Evolutionary conservation across 164 flowering plant genomes (phyloP), one percentile per base, ranked within the genome.

Genomic region (Annona cherimola): DNA sequence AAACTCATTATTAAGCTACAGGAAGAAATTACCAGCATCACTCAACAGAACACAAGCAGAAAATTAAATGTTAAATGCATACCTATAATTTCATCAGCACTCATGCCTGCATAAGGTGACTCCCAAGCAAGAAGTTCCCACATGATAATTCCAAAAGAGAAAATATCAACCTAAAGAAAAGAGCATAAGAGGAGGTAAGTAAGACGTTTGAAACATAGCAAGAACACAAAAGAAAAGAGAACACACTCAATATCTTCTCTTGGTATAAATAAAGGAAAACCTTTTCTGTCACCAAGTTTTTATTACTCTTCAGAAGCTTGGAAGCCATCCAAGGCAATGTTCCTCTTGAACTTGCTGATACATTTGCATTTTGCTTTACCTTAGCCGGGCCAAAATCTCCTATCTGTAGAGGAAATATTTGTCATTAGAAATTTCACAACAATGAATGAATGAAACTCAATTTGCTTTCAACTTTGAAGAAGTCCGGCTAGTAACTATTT

Each of bases 241-340:
- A 39, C 46, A 59, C 11, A 45, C 63, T 42, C 35, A 69, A 16
- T 45, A 63, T 39, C 1, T 26, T 42, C 35, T 20, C 3, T 20
- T 7, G 19, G 35, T 67, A 3, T n/a, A 2, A 42, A 64, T 35
- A n/a, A 64, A 64, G 41, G 16, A 5, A 40, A 11, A 82, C 88
- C 86, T 83, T 85, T 50, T 85, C 86, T 6, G 85, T 69, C 5
- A 85, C 88, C 79, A 74, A 46, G 65, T 46, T 76, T 35, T 45
- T 76, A 9, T 72, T 73, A 45, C 71, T 63, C 44, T 5, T 72
- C 65, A 84, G 67, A 7, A 81, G 78, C 74, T 84, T 81, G 14
- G 86, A 83, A 62, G 86, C 86, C 84, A 84, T 84, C 84, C 86
- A 84, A 42, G 86, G 86, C 18, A 85, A 26, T 5, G 88, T 85